phyloP scores from a whole-genome alignment of 768 basidiomycete species.

The Boletus patriciae region DNA sequence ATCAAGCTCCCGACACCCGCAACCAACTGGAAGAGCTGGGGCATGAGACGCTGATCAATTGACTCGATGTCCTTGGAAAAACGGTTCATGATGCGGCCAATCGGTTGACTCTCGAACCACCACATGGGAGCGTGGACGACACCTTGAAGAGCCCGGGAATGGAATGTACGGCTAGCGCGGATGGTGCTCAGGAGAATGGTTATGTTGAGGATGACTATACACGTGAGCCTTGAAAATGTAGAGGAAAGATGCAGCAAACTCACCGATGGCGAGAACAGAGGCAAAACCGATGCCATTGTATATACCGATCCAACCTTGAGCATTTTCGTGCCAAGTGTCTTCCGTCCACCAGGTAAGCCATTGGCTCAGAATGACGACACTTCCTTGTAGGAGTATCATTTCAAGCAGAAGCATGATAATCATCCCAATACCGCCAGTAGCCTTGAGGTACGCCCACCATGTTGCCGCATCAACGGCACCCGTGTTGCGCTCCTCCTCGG shows the following conservation, averaged over 20 bases:
- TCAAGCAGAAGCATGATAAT: constrained; percentile 19
- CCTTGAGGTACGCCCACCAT: constrained; percentile 35
- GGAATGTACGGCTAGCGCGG: constrained; percentile 29
- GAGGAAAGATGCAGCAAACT: not conserved
- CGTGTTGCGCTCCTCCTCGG: constrained; percentile 25
- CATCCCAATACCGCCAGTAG: constrained; percentile 26
- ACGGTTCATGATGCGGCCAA: constrained; percentile 49
- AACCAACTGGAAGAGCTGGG: constrained; percentile 29
- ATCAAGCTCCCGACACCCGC: constrained; percentile 25
- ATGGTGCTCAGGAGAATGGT: constrained; percentile 28
- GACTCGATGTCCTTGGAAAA: constrained; percentile 44
- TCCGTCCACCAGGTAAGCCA: constrained; percentile 36
- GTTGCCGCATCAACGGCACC: constrained; percentile 26
- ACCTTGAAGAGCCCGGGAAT: constrained; percentile 24
- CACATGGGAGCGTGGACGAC: constrained; percentile 28
- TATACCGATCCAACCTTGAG: constrained; percentile 29
- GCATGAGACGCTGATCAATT: constrained; percentile 40
- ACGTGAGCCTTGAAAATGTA: not conserved
- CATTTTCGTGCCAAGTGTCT: constrained; percentile 25
- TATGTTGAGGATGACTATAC: constrained; percentile 26
- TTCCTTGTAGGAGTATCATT: constrained; percentile 25
- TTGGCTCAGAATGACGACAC: constrained; percentile 26
- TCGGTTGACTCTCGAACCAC: constrained; percentile 36
- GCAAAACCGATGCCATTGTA: constrained; percentile 29
- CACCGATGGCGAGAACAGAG: constrained; percentile 21